These are phyloP conservation scores for Ascocoryne sarcoides DNA, from an alignment of 2,329 filamentous ascomycete species.

Conservation along the genomic window DNA sequence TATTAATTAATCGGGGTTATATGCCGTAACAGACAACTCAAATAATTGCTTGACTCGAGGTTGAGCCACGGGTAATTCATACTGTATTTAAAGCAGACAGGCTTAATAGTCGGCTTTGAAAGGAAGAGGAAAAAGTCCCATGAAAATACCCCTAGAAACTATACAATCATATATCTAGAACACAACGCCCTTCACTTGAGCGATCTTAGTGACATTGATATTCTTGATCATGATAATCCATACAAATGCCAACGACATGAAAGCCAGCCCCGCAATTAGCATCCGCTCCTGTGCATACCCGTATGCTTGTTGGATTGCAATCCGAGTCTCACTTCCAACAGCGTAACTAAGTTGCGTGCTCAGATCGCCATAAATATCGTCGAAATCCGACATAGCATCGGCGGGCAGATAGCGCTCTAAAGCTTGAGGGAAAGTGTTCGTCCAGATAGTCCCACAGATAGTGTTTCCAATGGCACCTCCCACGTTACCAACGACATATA, in stretches of 20 bases:
- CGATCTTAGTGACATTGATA: conserved; percentile 36
- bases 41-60: no score
- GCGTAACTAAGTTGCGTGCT: conserved; percentile 42
- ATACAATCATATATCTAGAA: no score
- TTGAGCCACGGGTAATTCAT: no score
- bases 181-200: conserved; percentile 35
- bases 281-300: conserved; percentile 42
- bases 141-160: no score
- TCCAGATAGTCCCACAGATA: conserved; percentile 58
- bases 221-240: conserved; percentile 37
- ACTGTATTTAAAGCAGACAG: no score
- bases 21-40: no score
- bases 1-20: no score
- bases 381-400: conserved; percentile 30
- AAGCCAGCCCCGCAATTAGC: conserved; percentile 40
- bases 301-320: conserved; percentile 52
- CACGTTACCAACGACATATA: conserved; percentile 39
- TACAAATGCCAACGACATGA: conserved; percentile 35
- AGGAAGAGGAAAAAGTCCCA: no score
- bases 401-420: conserved; percentile 43
- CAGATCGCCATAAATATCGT: conserved; percentile 44
- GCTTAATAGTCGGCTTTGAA: no score
- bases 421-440: conserved; percentile 45
- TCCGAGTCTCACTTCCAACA: conserved; percentile 33
- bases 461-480: conserved; percentile 51